Base-by-base conservation (phyloP, 768 basidiomycete species). In the Dacryopinax primogenitus region DNA sequence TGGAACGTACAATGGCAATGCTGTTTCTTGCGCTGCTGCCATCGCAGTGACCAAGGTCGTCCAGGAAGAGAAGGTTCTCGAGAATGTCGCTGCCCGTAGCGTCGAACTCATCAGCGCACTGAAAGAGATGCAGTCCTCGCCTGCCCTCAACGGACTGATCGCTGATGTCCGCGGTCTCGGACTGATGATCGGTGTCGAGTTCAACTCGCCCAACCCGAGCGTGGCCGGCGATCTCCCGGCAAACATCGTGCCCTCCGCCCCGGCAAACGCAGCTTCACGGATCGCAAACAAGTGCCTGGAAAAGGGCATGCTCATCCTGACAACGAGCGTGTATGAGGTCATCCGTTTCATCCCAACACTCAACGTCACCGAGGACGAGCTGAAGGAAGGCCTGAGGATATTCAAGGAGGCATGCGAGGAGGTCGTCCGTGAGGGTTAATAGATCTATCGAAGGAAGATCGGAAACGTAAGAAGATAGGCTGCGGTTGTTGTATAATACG, bases 331-430 rank as follows among this genome's bases (percentile, higher is more conserved):
- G 28, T 94, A 88, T 73, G 88, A 94, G 73, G 87, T 87, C 15
- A 78, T 96, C 66, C 80, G 93, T 71, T 96, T 98, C 79, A 97
- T 98, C 71, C 95, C 95, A 2, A 84, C 95, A 16, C 75, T 97
- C 70, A 94, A 91, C 72, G 83, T 95, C 67, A 82, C 81, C 26
- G 74, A 83, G 74, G 82, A 80, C 73, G 91, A 97, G 72, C 76
- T 96, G 77, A 79, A 76, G 70, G 84, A 84, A 63, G 76, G 72
- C 1, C 70, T 74, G 35, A 67, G 68, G 41, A 75, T 77, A 66
- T 74, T 77, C 70, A 69, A 66, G 63, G 81, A 87, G 71, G 84
- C 88, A 9, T 81, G 92, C 13, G 79, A 81, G 72, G 87, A 90
- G 69, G 86, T 77, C 33, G 74, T 76, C 21, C 61, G 63, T 3